Evolutionary conservation across 139 green algal species (phyloP), one percentile per base, ranked within the genome.

Genomic region (Ulvella scutata): DNA sequence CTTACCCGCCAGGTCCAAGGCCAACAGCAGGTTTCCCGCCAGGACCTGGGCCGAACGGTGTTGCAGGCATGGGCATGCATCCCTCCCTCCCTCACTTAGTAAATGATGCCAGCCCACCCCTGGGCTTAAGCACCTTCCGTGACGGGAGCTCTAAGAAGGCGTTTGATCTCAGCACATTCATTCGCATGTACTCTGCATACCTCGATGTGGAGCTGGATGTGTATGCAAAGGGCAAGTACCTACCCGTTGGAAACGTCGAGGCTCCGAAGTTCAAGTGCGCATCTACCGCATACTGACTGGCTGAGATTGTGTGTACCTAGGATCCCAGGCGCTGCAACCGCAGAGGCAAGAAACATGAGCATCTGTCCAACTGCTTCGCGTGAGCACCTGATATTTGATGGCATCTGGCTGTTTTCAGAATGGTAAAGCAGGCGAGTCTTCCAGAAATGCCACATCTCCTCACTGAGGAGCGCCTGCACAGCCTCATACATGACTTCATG

Each of bases 151-250:
- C n/a, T 26, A 67, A 67, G 51, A 67, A 67, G 20, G 51, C 51
- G 20, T 67, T 67, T 29, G 51, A 67, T 26, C 51, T 67, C 51
- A 67, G 51, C 51, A 67, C 51, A 10, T 67, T 67, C 51, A 67
- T 67, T 26, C 51, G 51, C 51, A 67, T 67, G 51, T 67, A 67
- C 51, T 67, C 51, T 23, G 33, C 51, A 67, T 67, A 67, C 51
- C 17, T 67, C 9, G 51, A 67, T 29, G 51, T 67, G 6, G n/a
- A 36, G 51, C 51, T 67, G 9, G 51, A 67, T 26, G 51, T 67
- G 9, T 67, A 67, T 1, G 9, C 51, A n/a, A n/a, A 26, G 6
- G 51, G 31, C 2, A 67, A 67, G 51, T 67, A 67, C 51, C 51
- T 67, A n/a, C 51, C 51, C n/a, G 51, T 67, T 26, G 51, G 51